phyloP scores from a whole-genome alignment of 441 rosid genomes.

The Populus trichocarpa region DNA sequence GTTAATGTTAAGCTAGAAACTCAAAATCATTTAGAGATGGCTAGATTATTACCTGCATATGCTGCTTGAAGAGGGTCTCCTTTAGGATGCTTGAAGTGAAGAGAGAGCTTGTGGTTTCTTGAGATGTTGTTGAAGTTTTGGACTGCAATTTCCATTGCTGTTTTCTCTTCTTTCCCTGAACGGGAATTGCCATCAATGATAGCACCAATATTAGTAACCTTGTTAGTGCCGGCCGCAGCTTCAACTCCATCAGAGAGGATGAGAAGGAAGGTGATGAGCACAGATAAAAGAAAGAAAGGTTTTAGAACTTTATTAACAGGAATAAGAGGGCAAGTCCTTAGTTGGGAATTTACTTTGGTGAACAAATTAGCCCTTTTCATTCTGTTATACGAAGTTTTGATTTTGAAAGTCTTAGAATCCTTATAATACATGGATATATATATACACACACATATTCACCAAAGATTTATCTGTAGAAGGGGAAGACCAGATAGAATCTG shows the following conservation, averaged over 20 bases:
- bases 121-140: conserved; percentile 18
- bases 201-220: conserved; percentile 30
- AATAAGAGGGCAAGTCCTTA: too few relatives aligned
- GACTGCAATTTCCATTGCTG: conserved; percentile 34
- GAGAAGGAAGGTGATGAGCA: background rate
- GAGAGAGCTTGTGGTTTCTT: too few relatives aligned
- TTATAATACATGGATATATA: background rate
- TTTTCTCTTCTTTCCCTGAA: conserved; percentile 27
- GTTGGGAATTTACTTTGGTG: too few relatives aligned
- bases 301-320: background rate
- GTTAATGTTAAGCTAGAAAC: background rate
- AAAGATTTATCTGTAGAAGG: too few relatives aligned
- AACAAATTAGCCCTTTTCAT: background rate
- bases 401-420: background rate
- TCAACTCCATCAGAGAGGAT: background rate
- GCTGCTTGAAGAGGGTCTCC: too few relatives aligned
- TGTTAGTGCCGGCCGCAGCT: background rate
- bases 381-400: background rate
- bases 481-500: background rate
- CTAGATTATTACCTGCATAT: too few relatives aligned
- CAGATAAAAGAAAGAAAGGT: background rate
- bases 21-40: background rate
- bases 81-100: too few relatives aligned
- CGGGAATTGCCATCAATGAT: conserved; percentile 28
- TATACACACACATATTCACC: too few relatives aligned